These are phyloP conservation scores for Aspergillus hancockii DNA, from an alignment of 495 filamentous ascomycete species.

Conservation along the genomic window DNA sequence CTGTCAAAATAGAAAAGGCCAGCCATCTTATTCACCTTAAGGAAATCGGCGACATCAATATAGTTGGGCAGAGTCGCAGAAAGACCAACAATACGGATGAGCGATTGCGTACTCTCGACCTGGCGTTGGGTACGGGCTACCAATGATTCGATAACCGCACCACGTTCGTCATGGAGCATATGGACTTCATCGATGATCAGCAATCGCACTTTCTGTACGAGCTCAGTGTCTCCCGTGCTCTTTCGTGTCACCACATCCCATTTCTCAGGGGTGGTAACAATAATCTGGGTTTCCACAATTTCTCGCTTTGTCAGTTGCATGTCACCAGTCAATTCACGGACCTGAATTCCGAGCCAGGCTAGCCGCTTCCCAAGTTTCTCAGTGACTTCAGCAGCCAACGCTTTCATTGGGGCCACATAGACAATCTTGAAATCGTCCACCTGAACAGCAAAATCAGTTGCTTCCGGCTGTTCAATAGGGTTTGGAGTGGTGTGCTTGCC, in stretches of 20 bases:
- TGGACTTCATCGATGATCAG: conserved; percentile 99
- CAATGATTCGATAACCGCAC: conserved; percentile 91
- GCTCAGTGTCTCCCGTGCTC: conserved; percentile 93
- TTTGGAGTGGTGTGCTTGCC: conserved; percentile 80
- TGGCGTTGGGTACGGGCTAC: conserved; percentile 94
- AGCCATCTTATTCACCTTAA: conserved; percentile 91
- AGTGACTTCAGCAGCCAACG: conserved; percentile 92
- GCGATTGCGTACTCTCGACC: conserved; percentile 94
- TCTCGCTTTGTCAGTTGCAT: conserved; percentile 98
- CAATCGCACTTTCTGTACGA: conserved; percentile 94
- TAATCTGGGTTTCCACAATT: conserved; percentile 93
- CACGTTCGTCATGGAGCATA: conserved; percentile 98
- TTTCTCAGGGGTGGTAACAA: conserved; percentile 98
- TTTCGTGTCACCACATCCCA: conserved; percentile 99
- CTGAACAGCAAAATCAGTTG: conserved; percentile 73
- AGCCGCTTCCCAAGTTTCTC: conserved; percentile 93
- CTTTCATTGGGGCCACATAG: conserved; percentile 98
- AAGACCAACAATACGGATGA: conserved; percentile 93
- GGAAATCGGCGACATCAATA: conserved; percentile 91
- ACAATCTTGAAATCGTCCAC: conserved; percentile 95
- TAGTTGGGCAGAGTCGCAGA: conserved; percentile 97
- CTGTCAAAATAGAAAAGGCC: conserved; percentile 96
- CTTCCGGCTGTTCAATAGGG: conserved; percentile 70
- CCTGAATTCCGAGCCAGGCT: conserved; percentile 85
- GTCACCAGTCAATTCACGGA: conserved; percentile 91